Conservation (phyloP, 1,284 basidiomycete genomes). For the Melampsora americana region DNA sequence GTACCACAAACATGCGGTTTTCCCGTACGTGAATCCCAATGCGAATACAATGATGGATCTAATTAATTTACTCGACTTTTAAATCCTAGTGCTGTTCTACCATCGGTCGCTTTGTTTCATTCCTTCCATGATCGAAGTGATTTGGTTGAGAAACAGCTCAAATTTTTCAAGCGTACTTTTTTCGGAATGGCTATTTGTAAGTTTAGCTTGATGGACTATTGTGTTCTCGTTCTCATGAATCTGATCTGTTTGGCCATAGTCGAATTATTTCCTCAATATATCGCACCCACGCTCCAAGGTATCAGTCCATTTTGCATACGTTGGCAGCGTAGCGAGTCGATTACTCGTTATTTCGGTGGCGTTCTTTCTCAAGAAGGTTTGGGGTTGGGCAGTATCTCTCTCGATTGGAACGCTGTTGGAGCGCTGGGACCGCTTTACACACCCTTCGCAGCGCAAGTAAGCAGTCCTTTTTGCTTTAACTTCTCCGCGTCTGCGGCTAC, state of each 20-base stretch:
- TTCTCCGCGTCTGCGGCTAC: not conserved
- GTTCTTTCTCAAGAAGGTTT: slow-evolving; percentile 39
- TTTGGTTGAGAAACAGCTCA: slow-evolving; percentile 12
- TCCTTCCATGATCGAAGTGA: slow-evolving; percentile 35
- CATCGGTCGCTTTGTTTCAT: slow-evolving; percentile 41
- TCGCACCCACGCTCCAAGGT: slow-evolving; percentile 40
- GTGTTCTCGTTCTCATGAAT: not conserved
- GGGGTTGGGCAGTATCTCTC: slow-evolving; percentile 38
- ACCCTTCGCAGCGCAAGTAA: slow-evolving; percentile 30
- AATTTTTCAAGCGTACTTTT: slow-evolving; percentile 34
- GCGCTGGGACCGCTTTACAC: slow-evolving; percentile 26
- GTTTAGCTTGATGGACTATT: not conserved
- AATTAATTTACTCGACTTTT: not conserved
- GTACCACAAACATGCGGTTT: slow-evolving; percentile 24
- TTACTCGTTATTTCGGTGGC: slow-evolving; percentile 36
- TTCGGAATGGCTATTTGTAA: slow-evolving; percentile 25
- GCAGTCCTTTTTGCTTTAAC: not conserved
- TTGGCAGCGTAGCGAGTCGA: slow-evolving; percentile 32
- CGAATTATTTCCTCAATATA: slow-evolving; percentile 42
- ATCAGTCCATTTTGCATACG: slow-evolving; percentile 38
- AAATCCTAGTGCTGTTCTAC: slow-evolving; percentile 11
- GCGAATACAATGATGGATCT: not conserved
- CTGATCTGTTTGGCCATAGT: slow-evolving; percentile 3
- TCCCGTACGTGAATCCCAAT: slow-evolving; percentile 15
- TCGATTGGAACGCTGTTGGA: slow-evolving; percentile 21